phyloP scores from a whole-genome alignment of 148 eudicot genomes.

The Cornus kousa region DNA sequence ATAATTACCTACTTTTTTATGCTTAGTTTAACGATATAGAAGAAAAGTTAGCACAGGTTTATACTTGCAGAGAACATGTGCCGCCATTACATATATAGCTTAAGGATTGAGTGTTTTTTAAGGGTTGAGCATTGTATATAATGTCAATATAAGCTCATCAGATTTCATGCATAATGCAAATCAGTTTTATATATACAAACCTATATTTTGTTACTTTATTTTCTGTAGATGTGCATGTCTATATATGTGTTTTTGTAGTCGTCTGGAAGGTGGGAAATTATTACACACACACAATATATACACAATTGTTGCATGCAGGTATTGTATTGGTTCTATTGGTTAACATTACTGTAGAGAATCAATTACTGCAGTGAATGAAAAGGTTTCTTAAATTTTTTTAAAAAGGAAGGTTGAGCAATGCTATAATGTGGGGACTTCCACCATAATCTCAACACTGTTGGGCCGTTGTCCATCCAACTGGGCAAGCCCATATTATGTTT shows the following conservation, averaged over 20 bases:
- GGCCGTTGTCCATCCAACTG: no score
- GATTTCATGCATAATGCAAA: not conserved
- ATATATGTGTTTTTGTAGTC: not conserved
- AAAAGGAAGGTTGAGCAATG: no score
- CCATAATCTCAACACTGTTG: no score
- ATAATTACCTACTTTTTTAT: not conserved
- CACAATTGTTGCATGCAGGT: no score
- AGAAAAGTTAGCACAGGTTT: conserved; percentile 31
- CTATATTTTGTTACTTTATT: not conserved
- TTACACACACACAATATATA: no score
- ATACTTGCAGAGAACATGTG: conserved; percentile 21
- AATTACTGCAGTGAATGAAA: no score
- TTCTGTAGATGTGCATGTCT: not conserved
- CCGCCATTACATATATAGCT: conserved; percentile 1
- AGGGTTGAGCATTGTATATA: not conserved
- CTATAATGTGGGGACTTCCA: no score
- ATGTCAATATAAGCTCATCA: not conserved
- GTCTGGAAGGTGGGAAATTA: not conserved
- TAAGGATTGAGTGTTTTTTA: conserved; percentile 3
- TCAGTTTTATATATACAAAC: not conserved
- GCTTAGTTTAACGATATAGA: not conserved
- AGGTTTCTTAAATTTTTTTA: no score
- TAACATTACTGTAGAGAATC: no score
- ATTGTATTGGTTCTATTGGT: no score
- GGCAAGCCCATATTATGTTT: no score